Conservation (phyloP, 257 asterid species). For the Capsicum rhomboideum region DNA sequence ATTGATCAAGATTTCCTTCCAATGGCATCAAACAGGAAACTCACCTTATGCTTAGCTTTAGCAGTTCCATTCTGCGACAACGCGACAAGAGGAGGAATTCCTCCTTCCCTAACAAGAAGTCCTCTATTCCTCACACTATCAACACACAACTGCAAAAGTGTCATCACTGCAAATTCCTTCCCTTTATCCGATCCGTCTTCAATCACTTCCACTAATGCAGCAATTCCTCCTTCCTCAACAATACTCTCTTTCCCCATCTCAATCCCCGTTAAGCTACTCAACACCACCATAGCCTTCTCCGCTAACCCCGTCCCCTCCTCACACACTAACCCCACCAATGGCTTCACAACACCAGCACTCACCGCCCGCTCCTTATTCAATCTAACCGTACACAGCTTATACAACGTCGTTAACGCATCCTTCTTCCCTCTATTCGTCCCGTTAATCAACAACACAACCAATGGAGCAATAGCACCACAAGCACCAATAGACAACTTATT, state of each 20-base stretch:
- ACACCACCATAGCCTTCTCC: slow-evolving; percentile 96
- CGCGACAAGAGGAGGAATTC: slow-evolving; percentile 92
- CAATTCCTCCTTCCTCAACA: slow-evolving; percentile 82
- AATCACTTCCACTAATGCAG: slow-evolving; percentile 73
- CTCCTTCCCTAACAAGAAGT: slow-evolving; percentile 92
- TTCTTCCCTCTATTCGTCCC: slow-evolving; percentile 84
- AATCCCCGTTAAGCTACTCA: slow-evolving; percentile 67
- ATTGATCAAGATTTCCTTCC: background rate
- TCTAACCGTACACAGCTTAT: slow-evolving; percentile 60
- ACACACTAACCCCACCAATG: slow-evolving; percentile 59
- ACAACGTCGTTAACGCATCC: slow-evolving; percentile 83
- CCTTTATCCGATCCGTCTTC: slow-evolving; percentile 86
- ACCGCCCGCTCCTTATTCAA: slow-evolving; percentile 91
- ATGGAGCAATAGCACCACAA: slow-evolving; percentile 80
- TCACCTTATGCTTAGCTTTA: slow-evolving; percentile 92
- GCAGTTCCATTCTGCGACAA: slow-evolving; percentile 80
- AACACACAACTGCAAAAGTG: slow-evolving; percentile 70
- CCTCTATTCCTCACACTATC: slow-evolving; percentile 74
- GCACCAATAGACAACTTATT: slow-evolving; percentile 81
- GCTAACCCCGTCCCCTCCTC: slow-evolving; percentile 75
- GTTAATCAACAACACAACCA: slow-evolving; percentile 57
- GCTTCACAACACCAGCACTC: slow-evolving; percentile 73
- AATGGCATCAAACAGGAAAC: slow-evolving; percentile 3
- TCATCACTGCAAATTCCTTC: slow-evolving; percentile 78
- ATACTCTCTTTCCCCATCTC: slow-evolving; percentile 65